These are phyloP conservation scores for Apium graveolens DNA, from an alignment of 129 eudicot species.

Conservation along the genomic window DNA sequence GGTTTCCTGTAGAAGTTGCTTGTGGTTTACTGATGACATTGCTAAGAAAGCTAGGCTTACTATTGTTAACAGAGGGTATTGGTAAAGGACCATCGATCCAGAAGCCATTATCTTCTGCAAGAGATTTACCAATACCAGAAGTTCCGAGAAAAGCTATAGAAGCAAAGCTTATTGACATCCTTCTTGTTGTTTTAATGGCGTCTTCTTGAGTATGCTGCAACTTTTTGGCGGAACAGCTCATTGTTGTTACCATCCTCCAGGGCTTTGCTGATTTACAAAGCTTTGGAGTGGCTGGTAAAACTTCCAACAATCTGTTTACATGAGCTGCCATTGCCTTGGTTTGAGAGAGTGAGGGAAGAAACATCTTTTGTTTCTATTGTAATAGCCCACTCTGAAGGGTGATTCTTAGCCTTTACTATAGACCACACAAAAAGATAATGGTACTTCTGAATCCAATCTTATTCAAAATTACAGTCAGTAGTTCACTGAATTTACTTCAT, in stretches of 20 bases:
- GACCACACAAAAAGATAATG: slow-evolving; percentile 35
- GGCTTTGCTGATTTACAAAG: slow-evolving; percentile 13
- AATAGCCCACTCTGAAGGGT: slow-evolving; percentile 8
- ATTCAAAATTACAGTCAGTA: not conserved
- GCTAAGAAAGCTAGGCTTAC: slow-evolving; percentile 26
- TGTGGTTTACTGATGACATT: not conserved
- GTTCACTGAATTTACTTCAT: no score
- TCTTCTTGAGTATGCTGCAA: slow-evolving; percentile 27
- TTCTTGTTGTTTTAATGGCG: slow-evolving; percentile 45
- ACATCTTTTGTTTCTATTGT: slow-evolving; percentile 10
- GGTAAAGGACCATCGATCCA: slow-evolving; percentile 66
- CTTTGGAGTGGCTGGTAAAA: slow-evolving; percentile 42
- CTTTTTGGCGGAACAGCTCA: slow-evolving; percentile 24
- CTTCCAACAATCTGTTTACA: slow-evolving; percentile 35
- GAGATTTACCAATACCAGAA: slow-evolving; percentile 29
- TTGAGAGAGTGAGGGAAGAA: slow-evolving; percentile 13
- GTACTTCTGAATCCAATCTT: not conserved
- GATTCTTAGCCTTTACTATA: slow-evolving; percentile 15
- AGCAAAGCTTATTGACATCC: slow-evolving; percentile 54
- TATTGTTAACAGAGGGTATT: slow-evolving; percentile 38
- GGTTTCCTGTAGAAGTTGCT: not conserved
- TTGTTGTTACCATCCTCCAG: slow-evolving; percentile 8
- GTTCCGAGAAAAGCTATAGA: slow-evolving; percentile 48
- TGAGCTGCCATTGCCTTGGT: slow-evolving; percentile 47
- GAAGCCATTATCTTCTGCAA: slow-evolving; percentile 64